phyloP scores from a whole-genome alignment of 768 basidiomycete species.

The Pulveroboletus frians region DNA sequence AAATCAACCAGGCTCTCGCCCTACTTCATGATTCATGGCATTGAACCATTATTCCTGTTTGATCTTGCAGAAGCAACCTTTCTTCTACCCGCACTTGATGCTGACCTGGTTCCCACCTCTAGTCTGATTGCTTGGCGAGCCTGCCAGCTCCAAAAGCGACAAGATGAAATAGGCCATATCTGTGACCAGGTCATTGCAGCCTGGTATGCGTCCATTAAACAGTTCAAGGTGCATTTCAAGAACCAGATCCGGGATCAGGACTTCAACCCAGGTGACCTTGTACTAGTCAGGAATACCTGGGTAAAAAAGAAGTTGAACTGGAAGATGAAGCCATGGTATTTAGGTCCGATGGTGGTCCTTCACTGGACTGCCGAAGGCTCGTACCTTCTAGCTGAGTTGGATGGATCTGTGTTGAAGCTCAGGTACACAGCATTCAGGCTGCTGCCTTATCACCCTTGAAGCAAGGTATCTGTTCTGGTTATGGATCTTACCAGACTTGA shows the following conservation, averaged over 20 bases:
- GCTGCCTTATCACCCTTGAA: neutral
- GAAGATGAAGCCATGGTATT: neutral
- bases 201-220: fast-evolving
- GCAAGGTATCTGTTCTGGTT: too few species aligned
- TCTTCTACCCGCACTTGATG: neutral
- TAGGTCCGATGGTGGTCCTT: neutral
- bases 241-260: fast-evolving
- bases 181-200: fast-evolving
- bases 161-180: neutral
- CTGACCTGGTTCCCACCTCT: neutral
- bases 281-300: neutral
- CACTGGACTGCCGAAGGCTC: fast-evolving
- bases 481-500: too few species aligned
- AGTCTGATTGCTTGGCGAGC: neutral
- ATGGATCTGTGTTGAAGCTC: fast-evolving
- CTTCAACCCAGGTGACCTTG: fast-evolving
- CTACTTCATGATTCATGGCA: slow-evolving; percentile 13
- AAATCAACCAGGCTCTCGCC: neutral
- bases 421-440: neutral
- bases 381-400: neutral
- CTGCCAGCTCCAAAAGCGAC: neutral
- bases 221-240: neutral
- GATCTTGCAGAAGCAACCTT: slow-evolving; percentile 27
- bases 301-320: neutral
- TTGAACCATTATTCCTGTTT: slow-evolving; percentile 27